Evolutionary conservation across 495 filamentous ascomycete genomes (phyloP), one percentile per base, ranked within the genome.

Genomic region (Hypoxylon cercidicola): DNA sequence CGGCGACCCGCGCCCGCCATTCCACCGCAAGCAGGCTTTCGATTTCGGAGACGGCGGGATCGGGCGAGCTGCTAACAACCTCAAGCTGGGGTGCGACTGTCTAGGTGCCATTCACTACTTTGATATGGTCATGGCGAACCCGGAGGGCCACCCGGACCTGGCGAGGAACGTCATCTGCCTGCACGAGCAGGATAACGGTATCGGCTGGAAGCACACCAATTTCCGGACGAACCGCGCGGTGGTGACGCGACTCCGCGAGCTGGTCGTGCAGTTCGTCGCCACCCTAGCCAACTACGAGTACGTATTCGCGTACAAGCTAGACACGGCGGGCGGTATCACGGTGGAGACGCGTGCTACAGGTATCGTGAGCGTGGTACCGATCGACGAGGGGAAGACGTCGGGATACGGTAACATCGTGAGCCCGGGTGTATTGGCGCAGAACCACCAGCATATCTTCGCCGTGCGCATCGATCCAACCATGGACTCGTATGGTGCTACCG

Each of bases 361-460:
- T 0, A 92, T 97, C 60, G 80, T 97, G 16, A 92, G 88, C 43
- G 95, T 93, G 0, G 85, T 92, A 37, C 91, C 93, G 6, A 88
- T 96, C 57, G 57, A 88, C 85, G 19, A 87, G 81, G 82, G 85
- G 11, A 88, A 92, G 20, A 88, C 88, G 9, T 87, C 47, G 75
- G 63, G 56, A 0, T 96, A 89, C 83, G 93, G 93, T 41, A 97
- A 93, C 1, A 83, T 93, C 30, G 91, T 97, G 7, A 89, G 92
- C 59, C 93, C 93, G 0, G 93, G 93, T 0, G 92, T 93, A 8
- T 84, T 97, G 46, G 92, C 73, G 66, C 72, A 53, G 54, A 86
- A 54, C 85, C 93, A 97, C 64, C 93, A 97, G 68, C 93, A 97
- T 77, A 90, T 96, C 74, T 95, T 97, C 77, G 92, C 89, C 2